These are phyloP conservation scores for Lasiosphaeriaceae sp. DNA, from an alignment of 495 filamentous ascomycete species.

Conservation along the genomic window DNA sequence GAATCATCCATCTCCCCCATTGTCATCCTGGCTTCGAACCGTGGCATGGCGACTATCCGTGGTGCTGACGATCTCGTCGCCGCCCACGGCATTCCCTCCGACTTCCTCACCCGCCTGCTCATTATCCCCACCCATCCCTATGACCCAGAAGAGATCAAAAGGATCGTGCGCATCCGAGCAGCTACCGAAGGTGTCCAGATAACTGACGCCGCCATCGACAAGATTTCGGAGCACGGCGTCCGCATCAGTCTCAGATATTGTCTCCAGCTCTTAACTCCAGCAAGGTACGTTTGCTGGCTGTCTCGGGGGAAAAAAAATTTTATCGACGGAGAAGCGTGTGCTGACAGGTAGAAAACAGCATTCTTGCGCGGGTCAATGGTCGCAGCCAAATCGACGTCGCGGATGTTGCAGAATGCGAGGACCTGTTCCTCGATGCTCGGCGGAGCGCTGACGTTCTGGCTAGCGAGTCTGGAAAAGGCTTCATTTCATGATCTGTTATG, in stretches of 20 bases:
- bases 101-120: constrained; percentile 86
- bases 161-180: constrained; percentile 78
- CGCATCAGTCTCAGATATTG: constrained; percentile 88
- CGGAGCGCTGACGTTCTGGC: constrained; percentile 71
- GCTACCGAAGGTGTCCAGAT: constrained; percentile 77
- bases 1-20: constrained; percentile 91
- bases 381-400: constrained; percentile 70
- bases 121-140: constrained; percentile 94
- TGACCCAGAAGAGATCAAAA: constrained; percentile 77
- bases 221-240: constrained; percentile 78
- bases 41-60: constrained; percentile 83
- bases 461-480: constrained; percentile 57
- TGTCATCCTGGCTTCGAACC: constrained; percentile 95
- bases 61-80: constrained; percentile 78
- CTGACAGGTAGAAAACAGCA: constrained; percentile 33
- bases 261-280: constrained; percentile 85
- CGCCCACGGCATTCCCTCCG: constrained; percentile 88
- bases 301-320: constrained; percentile 5
- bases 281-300: constrained; percentile 42
- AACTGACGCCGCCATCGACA: constrained; percentile 76
- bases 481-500: constrained; percentile 48
- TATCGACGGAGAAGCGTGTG: neutral
- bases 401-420: constrained; percentile 85
- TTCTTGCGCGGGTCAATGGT: constrained; percentile 59
- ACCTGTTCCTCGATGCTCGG: constrained; percentile 84